Conservation (phyloP, 2,329 filamentous ascomycete genomes). For the Verticillium nubilum region DNA sequence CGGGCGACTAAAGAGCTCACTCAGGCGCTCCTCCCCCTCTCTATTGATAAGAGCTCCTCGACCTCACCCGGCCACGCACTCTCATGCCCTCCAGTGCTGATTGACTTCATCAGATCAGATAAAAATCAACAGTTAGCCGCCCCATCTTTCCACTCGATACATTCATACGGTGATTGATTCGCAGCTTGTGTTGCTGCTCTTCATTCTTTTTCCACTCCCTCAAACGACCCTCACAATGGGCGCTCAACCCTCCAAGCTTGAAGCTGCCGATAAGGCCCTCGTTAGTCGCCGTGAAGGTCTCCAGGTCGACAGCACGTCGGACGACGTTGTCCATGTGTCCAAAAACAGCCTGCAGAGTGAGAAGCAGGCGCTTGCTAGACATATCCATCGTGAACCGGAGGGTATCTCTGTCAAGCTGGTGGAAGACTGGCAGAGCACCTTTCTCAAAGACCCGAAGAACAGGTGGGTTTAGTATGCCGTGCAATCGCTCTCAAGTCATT, state of each 20-base stretch:
- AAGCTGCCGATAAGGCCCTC: conserved; percentile 36
- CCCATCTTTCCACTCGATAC: too few species aligned
- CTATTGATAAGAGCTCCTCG: neutral
- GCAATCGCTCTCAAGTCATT: neutral
- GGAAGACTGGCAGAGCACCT: conserved; percentile 53
- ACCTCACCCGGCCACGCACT: neutral
- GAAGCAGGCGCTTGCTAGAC: conserved; percentile 21
- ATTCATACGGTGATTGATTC: too few species aligned
- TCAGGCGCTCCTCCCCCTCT: neutral
- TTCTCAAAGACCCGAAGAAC: conserved; percentile 61
- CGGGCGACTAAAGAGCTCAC: neutral
- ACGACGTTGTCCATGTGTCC: neutral
- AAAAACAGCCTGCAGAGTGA: conserved; percentile 13
- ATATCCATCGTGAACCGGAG: conserved; percentile 25
- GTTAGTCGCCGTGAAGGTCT: conserved; percentile 38
- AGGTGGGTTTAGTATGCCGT: conserved; percentile 34
- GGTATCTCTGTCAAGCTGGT: conserved; percentile 46
- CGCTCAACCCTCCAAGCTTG: conserved; percentile 34
- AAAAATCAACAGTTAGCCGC: too few species aligned
- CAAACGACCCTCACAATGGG: conserved; percentile 29
- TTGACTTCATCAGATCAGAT: neutral
- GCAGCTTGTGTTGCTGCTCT: too few species aligned
- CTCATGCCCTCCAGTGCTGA: too few species aligned
- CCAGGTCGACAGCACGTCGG: conserved; percentile 34
- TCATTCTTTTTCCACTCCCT: neutral